Conservation (phyloP, 805 yeast species). For the Wickerhamiella kazuoi region DNA sequence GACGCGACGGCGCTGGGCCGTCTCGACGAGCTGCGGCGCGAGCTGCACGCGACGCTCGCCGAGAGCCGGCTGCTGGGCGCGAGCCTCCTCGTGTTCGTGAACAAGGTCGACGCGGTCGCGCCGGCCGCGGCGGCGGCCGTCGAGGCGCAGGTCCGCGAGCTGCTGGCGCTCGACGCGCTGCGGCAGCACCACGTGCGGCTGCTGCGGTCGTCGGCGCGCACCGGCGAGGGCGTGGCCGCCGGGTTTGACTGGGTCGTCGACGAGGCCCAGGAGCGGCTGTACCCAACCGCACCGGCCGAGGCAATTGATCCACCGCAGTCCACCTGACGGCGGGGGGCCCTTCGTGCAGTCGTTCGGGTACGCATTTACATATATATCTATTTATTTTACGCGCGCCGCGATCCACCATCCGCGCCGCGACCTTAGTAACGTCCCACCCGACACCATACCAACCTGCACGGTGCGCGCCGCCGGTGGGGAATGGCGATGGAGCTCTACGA, state of each 20-base stretch:
- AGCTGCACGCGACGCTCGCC: conserved; percentile 40
- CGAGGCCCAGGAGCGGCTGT: conserved; percentile 27
- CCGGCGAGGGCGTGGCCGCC: conserved; percentile 25
- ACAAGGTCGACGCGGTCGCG: conserved; percentile 48
- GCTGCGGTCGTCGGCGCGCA: conserved; percentile 32
- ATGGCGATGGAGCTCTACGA: conserved; percentile 17
- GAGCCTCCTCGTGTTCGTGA: conserved; percentile 48
- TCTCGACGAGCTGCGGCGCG: conserved; percentile 44
- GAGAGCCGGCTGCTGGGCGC: conserved; percentile 60
- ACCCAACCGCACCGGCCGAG: too few species aligned
- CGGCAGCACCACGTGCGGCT: conserved; percentile 27
- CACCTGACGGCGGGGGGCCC: too few species aligned
- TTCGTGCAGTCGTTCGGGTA: too few species aligned
- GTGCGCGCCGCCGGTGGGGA: too few species aligned
- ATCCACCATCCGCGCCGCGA: too few species aligned
- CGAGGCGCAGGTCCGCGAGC: conserved; percentile 3
- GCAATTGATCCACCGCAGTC: too few species aligned
- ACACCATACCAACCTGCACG: too few species aligned
- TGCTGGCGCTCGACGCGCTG: conserved; percentile 21
- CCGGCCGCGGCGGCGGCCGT: conserved; percentile 11
- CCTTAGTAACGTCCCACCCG: too few species aligned
- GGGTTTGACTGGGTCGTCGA: conserved; percentile 29
- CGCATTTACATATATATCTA: too few species aligned
- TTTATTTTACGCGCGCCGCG: too few species aligned
- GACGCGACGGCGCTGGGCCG: conserved; percentile 48